Evolutionary conservation across 176 grass and related monocot species (phyloP).

Genomic region (Elaeis guineensis): DNA sequence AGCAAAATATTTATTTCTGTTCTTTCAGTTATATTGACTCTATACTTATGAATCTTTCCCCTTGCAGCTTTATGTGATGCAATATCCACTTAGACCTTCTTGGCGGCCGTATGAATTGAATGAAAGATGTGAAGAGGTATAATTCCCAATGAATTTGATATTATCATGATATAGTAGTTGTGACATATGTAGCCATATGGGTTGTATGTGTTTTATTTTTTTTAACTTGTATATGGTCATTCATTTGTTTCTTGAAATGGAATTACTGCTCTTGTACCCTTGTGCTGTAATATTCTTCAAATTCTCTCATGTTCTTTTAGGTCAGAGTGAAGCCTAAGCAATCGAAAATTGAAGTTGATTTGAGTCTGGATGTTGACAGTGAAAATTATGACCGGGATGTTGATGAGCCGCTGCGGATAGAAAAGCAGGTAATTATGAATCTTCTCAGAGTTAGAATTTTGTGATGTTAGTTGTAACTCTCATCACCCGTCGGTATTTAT

Average conservation of each 20-base stretch:
- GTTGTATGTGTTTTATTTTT: slow-evolving; percentile 9
- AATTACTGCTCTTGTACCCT: too few species aligned
- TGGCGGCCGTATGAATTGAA: slow-evolving; percentile 79
- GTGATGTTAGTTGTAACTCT: too few species aligned
- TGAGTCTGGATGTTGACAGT: slow-evolving; percentile 41
- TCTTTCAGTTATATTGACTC: neutral
- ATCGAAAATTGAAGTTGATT: slow-evolving; percentile 74
- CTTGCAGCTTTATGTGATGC: slow-evolving; percentile 79
- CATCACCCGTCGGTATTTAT: too few species aligned
- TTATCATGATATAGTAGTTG: neutral
- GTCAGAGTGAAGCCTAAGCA: slow-evolving; percentile 58
- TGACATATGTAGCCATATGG: neutral
- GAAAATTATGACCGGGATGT: slow-evolving; percentile 68
- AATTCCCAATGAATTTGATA: slow-evolving; percentile 5
- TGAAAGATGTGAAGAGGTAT: slow-evolving; percentile 75
- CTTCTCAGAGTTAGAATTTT: too few species aligned
- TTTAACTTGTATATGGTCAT: too few species aligned
- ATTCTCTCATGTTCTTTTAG: slow-evolving; percentile 27
- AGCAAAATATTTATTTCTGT: too few species aligned
- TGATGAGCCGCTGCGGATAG: slow-evolving; percentile 19
- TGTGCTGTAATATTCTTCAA: neutral
- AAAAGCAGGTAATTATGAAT: slow-evolving; percentile 48
- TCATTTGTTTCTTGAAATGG: too few species aligned
- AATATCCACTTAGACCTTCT: slow-evolving; percentile 75
- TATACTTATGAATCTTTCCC: slow-evolving; percentile 20